Percentiles rank a stretch among this genome's conserved stretches.
Conservation (phyloP, 2,329 filamentous ascomycete species). For the Claviceps arundinis region DNA sequence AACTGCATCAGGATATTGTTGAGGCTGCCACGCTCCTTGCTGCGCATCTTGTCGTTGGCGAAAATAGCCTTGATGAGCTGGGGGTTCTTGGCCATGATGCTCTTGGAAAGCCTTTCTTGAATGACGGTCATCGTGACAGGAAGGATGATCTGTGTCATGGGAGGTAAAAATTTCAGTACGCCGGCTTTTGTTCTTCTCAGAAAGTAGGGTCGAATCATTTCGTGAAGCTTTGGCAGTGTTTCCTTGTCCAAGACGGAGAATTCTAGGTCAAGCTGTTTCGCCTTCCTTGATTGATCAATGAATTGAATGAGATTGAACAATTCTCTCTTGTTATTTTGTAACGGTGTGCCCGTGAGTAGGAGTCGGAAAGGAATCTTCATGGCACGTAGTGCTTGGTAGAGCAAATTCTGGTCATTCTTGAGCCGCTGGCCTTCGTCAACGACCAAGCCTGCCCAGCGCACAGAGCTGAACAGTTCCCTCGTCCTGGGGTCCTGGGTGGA, state of each 20-base stretch:
- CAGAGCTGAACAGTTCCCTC: constrained; percentile 48
- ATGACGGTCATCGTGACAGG: constrained; percentile 91
- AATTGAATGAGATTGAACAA: constrained; percentile 96
- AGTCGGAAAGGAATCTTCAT: constrained; percentile 74
- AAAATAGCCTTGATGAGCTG: constrained; percentile 82
- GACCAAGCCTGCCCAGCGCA: constrained; percentile 78
- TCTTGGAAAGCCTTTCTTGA: constrained; percentile 89
- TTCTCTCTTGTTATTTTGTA: constrained; percentile 92
- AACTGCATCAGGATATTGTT: constrained; percentile 95
- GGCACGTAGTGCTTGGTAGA: constrained; percentile 61
- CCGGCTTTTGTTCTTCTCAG: constrained; percentile 72
- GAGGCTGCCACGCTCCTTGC: constrained; percentile 62
- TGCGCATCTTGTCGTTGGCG: constrained; percentile 50
- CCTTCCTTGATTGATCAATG: constrained; percentile 58
- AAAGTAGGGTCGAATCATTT: constrained; percentile 63
- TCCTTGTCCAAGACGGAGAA: constrained; percentile 71
- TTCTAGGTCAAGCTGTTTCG: constrained; percentile 58
- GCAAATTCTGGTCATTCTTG: constrained; percentile 78
- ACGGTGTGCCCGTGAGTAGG: constrained; percentile 77
- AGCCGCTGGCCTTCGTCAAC: constrained; percentile 92
- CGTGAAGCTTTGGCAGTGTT: constrained; percentile 68
- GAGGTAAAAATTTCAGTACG: constrained; percentile 80
- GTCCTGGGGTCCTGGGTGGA: constrained; percentile 64
- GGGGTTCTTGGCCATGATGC: constrained; percentile 81
- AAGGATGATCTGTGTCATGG: constrained; percentile 88